Evolutionary conservation across 1,284 basidiomycete species (phyloP).

Genomic region (Cutaneotrichosporon cyanovorans): DNA sequence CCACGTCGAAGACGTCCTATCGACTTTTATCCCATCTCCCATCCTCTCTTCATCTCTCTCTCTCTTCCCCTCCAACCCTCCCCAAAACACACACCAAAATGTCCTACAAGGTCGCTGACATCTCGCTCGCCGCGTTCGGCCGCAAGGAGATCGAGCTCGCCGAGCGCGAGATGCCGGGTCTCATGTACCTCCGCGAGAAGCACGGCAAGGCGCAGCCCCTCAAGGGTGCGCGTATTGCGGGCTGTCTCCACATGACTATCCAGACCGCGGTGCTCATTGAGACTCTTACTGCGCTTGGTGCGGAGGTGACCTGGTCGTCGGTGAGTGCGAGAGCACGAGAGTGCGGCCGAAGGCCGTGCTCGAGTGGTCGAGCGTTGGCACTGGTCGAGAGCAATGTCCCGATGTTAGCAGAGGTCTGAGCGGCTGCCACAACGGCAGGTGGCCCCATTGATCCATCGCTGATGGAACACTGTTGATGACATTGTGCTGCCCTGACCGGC

Average conservation of each 20-base stretch:
- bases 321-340: too few relatives aligned
- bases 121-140: conserved; percentile 70
- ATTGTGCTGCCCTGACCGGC: too few relatives aligned
- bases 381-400: too few relatives aligned
- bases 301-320: conserved; percentile 98
- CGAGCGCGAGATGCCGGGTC: conserved; percentile 59
- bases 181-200: conserved; percentile 86
- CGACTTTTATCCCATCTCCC: conserved; percentile 1
- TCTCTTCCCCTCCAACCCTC: conserved; percentile 1
- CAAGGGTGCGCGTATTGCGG: conserved; percentile 92
- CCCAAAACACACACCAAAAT: conserved; percentile 10
- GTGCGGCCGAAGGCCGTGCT: too few relatives aligned
- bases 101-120: conserved; percentile 55
- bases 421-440: too few relatives aligned
- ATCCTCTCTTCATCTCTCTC: conserved; percentile 8
- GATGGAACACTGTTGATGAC: too few relatives aligned
- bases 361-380: too few relatives aligned
- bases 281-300: conserved; percentile 88
- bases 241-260: conserved; percentile 91
- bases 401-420: too few relatives aligned
- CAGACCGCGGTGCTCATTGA: conserved; percentile 96
- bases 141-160: conserved; percentile 98
- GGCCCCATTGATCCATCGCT: too few relatives aligned
- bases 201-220: conserved; percentile 76
- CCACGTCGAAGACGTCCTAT: neutral